A percentile compares a stretch with the other conserved stretches of the same genome.
These are phyloP conservation scores for Fallopia convolvulus DNA, from an alignment of 148 eudicot genomes.

Conservation along the genomic window DNA sequence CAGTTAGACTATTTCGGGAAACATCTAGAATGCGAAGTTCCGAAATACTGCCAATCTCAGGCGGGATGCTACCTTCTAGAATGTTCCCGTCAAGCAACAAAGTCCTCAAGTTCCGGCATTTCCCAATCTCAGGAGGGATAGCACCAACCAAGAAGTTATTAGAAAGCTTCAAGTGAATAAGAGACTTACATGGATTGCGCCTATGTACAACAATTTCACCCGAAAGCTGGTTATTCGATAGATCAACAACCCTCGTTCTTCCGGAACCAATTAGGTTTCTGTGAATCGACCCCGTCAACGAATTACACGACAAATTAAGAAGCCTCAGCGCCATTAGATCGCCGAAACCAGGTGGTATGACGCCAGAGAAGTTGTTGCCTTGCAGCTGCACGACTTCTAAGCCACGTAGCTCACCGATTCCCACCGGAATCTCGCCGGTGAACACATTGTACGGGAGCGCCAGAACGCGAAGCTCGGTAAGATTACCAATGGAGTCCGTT, in stretches of 20 bases:
- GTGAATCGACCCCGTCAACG: constrained; percentile 30
- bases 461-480: constrained; percentile 29
- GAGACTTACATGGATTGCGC: constrained; percentile 11
- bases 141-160: constrained; percentile 11
- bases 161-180: constrained; percentile 14
- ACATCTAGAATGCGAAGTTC: constrained; percentile 47
- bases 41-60: constrained; percentile 29
- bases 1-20: constrained; percentile 52
- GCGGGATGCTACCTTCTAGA: constrained; percentile 39
- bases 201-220: background rate
- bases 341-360: background rate
- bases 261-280: constrained; percentile 13
- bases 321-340: background rate
- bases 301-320: constrained; percentile 40
- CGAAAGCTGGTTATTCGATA: constrained; percentile 15
- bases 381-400: constrained; percentile 40
- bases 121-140: constrained; percentile 17
- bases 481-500: constrained; percentile 27
- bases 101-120: constrained; percentile 37
- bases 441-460: constrained; percentile 30
- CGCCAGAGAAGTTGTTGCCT: constrained; percentile 32
- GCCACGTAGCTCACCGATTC: constrained; percentile 18
- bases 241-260: constrained; percentile 3
- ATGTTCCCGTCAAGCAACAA: constrained; percentile 50
- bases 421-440: constrained; percentile 35